Percentiles rank a stretch among this genome's conserved stretches.
phyloP scores from a whole-genome alignment of 2,329 filamentous ascomycete genomes.

The Paradendryphiella salina region DNA sequence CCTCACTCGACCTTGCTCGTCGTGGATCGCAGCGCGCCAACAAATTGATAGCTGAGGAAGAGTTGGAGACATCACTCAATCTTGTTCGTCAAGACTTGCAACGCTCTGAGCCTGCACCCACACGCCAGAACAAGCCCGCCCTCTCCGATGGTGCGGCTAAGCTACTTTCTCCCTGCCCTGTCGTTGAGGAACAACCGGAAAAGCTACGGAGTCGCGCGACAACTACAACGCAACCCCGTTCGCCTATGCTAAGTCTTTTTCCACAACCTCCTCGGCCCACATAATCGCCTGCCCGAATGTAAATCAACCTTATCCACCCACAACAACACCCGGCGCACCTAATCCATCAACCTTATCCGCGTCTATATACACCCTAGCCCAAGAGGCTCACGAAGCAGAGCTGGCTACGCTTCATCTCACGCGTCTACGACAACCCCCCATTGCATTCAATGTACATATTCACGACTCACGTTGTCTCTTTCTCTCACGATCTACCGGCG shows the following conservation, averaged over 20 bases:
- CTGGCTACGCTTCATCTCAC: constrained; percentile 17
- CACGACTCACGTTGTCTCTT: constrained; percentile 18
- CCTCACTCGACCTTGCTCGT: constrained; percentile 34
- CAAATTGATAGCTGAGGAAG: constrained; percentile 16
- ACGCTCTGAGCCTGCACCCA: constrained; percentile 16
- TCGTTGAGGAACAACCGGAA: constrained; percentile 5
- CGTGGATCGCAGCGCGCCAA: constrained; percentile 29
- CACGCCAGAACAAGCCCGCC: constrained; percentile 38
- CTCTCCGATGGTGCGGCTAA: constrained; percentile 42
- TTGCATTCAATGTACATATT: constrained; percentile 25
- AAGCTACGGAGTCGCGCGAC: constrained; percentile 34
- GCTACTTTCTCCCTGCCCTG: constrained; percentile 22
- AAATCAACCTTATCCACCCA: background rate
- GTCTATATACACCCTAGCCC: constrained; percentile 1
- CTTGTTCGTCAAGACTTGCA: constrained; percentile 30
- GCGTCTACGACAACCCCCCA: constrained; percentile 6
- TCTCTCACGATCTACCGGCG: constrained; percentile 3
- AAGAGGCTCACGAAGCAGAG: constrained; percentile 13
- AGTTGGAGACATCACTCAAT: constrained; percentile 29
- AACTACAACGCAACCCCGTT: constrained; percentile 31
- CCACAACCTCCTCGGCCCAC: constrained; percentile 34
- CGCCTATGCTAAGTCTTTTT: constrained; percentile 40
- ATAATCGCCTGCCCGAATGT: constrained; percentile 14
- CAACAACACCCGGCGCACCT: background rate
- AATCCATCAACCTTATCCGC: background rate